Base-by-base conservation (phyloP, 257 asterid species). In the Prunella vulgaris region DNA sequence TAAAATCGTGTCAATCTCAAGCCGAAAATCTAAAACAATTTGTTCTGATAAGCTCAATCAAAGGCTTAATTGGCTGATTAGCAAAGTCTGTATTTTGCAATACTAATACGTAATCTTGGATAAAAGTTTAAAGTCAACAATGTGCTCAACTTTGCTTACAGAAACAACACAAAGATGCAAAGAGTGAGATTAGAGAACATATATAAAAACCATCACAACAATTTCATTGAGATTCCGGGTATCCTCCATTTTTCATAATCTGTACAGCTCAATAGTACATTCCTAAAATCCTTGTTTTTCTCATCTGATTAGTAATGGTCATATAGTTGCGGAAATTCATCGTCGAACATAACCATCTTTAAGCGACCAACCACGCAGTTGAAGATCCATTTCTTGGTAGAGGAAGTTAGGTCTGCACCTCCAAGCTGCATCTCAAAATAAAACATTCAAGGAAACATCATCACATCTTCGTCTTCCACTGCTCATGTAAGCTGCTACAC, bases 191-290 rank as follows among this genome's bases (percentile, higher is more conserved):
- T 37, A 7, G 30, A 54, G 57, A 27, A 63, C 40, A 48, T 64
- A 17, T 59, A 58, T 14, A 48, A 66, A 52, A 68, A 60, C 74
- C 78, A 77, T 57, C 27, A 74, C 59, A 77, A 74, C 66, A 70
- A 66, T 69, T 70, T 66, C 77, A 60, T 60, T 71, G 77, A 54
- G 61, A 77, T 57, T 67, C 75, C 33, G 9, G n/a, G n/a, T n/a
- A 40, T 68, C 77, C 71, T 73, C 75, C 79, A 76, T n/a, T 77
- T n/a, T 65, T 61, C 71, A 78, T 75, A 27, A 74, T 73, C 76
- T 80, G 76, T 76, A 76, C 86, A 79, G 62, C 80, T 75, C 69
- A 75, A 80, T 60, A 75, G 62, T 69, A 74, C 82, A 77, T 60
- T 54, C 76, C 76, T 70, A 74, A 70, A 69, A 71, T 40, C 75